Conservation (phyloP, 2,329 filamentous ascomycete species). For the Aureobasidium pullulans region DNA sequence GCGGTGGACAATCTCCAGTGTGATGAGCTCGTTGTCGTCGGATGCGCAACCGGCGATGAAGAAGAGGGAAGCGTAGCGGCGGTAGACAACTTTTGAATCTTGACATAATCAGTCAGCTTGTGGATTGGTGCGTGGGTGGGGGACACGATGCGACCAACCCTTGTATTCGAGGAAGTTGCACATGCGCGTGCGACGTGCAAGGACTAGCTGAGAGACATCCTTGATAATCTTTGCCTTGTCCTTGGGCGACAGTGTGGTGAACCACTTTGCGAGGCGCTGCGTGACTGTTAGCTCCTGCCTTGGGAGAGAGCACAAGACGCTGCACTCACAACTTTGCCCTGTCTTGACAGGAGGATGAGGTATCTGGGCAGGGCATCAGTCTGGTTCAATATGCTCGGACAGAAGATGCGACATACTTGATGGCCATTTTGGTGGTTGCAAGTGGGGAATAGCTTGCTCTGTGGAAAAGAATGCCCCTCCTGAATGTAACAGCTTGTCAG, state of each 20-base stretch:
- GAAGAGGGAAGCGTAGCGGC: slow-evolving; percentile 96
- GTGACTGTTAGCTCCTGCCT: slow-evolving; percentile 26
- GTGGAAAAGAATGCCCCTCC: neutral
- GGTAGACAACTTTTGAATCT: slow-evolving; percentile 99
- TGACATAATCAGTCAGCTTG: slow-evolving; percentile 18
- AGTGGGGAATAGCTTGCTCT: neutral
- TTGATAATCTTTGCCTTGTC: slow-evolving; percentile 99
- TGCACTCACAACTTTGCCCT: slow-evolving; percentile 86
- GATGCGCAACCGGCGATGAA: slow-evolving; percentile 97
- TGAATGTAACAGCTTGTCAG: neutral
- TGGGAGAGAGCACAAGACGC: neutral
- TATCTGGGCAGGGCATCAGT: slow-evolving; percentile 55
- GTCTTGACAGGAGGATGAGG: slow-evolving; percentile 90
- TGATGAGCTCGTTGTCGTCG: slow-evolving; percentile 97
- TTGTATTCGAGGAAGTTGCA: slow-evolving; percentile 99
- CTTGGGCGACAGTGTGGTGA: slow-evolving; percentile 92
- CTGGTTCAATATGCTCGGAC: neutral
- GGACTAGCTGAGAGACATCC: slow-evolving; percentile 94
- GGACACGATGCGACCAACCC: slow-evolving; percentile 48
- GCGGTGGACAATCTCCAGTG: slow-evolving; percentile 95
- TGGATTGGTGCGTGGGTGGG: slow-evolving; percentile 14
- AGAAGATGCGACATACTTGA: slow-evolving; percentile 38
- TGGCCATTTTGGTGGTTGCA: slow-evolving; percentile 39
- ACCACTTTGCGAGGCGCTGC: slow-evolving; percentile 98
- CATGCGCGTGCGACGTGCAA: slow-evolving; percentile 94